phyloP scores from a whole-genome alignment of 2,329 filamentous ascomycete species.

The Juglanconis sp. region DNA sequence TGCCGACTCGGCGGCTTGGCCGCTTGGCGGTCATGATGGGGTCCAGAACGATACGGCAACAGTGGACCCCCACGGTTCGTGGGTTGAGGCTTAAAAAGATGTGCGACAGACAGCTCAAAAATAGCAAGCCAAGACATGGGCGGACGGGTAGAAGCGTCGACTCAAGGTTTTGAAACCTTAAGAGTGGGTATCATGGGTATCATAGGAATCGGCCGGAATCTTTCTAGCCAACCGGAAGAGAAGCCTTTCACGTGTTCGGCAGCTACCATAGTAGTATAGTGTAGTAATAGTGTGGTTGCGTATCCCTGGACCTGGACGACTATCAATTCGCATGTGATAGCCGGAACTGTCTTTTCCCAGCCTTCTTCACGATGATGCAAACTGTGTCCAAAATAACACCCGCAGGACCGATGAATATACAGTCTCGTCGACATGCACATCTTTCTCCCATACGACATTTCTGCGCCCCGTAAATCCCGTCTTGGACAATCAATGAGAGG shows the following conservation, averaged over 20 bases:
- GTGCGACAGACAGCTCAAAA: background rate
- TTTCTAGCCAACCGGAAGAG: background rate
- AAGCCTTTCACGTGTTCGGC: background rate
- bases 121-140: conserved; percentile 1
- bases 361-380: no score
- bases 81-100: background rate
- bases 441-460: no score
- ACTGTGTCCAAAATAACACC: no score
- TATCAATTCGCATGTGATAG: no score
- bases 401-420: no score
- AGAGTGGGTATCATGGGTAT: background rate
- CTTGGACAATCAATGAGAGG: no score
- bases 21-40: background rate
- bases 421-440: no score
- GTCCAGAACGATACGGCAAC: background rate
- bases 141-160: background rate
- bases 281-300: no score
- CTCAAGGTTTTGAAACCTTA: background rate
- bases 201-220: background rate
- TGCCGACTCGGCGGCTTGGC: conserved; percentile 1
- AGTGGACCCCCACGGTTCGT: background rate
- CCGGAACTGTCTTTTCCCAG: no score
- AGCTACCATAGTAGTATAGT: no score
- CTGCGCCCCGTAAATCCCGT: no score
- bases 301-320: no score